Evolutionary conservation across 2,329 filamentous ascomycete genomes (phyloP).

Genomic region (Cucurbitaria berberidis): DNA sequence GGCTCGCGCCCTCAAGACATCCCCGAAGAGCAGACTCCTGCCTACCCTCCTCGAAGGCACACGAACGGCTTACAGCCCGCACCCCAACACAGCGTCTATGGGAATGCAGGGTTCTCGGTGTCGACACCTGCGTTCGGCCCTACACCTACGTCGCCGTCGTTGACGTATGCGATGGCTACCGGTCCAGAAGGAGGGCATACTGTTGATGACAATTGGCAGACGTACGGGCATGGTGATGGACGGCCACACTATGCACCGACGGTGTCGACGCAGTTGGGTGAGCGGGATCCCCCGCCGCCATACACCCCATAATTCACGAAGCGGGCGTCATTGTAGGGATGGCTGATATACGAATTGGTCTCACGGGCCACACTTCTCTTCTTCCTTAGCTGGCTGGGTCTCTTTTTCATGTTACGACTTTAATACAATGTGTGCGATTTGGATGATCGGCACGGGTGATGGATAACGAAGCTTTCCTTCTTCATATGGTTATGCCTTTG

Average conservation of each 20-base stretch:
- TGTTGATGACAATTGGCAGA: constrained; percentile 39
- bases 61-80: constrained; percentile 11
- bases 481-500: not conserved
- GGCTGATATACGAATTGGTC: not conserved
- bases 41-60: constrained; percentile 18
- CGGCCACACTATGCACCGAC: constrained; percentile 21
- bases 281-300: constrained; percentile 28
- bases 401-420: not conserved
- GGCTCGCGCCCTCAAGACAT: constrained; percentile 31
- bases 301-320: constrained; percentile 6
- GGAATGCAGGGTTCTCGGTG: constrained; percentile 34
- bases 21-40: constrained; percentile 7
- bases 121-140: constrained; percentile 37
- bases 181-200: constrained; percentile 18
- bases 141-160: constrained; percentile 25
- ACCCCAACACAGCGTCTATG: constrained; percentile 27
- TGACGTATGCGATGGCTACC: constrained; percentile 20
- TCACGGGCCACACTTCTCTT: not conserved
- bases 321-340: not conserved
- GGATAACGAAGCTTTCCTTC: not conserved
- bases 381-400: not conserved
- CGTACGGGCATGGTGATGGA: constrained; percentile 17
- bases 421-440: not conserved
- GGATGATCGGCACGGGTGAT: not conserved
- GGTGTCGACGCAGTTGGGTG: constrained; percentile 29